Conservation (phyloP, 2,329 filamentous ascomycete species). For the Aquanectria penicillioides region DNA sequence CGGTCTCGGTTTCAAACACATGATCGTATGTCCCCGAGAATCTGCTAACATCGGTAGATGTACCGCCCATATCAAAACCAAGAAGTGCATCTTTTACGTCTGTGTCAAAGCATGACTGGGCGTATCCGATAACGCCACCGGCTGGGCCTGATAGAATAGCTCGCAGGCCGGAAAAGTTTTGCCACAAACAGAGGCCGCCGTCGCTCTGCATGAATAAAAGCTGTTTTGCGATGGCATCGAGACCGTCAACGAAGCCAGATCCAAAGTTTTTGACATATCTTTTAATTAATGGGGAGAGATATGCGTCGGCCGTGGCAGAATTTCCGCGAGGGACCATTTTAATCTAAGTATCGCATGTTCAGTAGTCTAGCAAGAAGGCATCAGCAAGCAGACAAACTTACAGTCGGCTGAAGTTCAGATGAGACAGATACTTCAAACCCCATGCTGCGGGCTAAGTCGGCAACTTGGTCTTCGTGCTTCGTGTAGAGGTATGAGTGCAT, state of each 20-base stretch:
- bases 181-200: constrained; percentile 61
- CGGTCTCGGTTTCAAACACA: constrained; percentile 77
- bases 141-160: background rate
- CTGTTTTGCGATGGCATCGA: background rate
- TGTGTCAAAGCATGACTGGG: background rate
- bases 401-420: background rate
- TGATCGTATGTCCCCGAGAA: constrained; percentile 77
- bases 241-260: constrained; percentile 45
- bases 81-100: background rate
- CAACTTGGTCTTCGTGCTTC: too few species aligned
- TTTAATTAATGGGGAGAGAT: constrained; percentile 49
- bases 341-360: constrained; percentile 51
- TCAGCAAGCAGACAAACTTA: background rate
- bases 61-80: constrained; percentile 58
- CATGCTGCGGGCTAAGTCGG: too few species aligned
- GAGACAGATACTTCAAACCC: too few species aligned
- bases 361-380: background rate
- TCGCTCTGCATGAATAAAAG: constrained; percentile 64
- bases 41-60: constrained; percentile 75
- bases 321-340: constrained; percentile 52
- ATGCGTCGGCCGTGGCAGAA: constrained; percentile 52
- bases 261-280: constrained; percentile 47
- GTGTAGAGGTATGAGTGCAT: too few species aligned
- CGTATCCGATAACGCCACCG: background rate
- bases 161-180: constrained; percentile 44